Evolutionary conservation across 805 yeast species (phyloP).

Genomic region (Kazachstania martiniae): DNA sequence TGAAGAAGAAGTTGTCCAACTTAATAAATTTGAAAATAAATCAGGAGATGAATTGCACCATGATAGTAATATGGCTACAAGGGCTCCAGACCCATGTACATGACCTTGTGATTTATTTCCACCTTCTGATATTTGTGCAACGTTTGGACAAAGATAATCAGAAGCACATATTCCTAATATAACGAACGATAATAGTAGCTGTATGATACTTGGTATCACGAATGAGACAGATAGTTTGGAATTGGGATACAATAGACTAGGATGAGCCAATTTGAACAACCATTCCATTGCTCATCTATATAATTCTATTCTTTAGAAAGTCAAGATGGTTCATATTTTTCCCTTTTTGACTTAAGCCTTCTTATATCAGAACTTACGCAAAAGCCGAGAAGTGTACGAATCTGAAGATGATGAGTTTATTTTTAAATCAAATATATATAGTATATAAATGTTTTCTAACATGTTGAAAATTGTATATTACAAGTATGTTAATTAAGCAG

Average conservation of each 20-base stretch:
- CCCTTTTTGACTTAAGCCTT: no score
- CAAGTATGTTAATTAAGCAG: slow-evolving; percentile 12
- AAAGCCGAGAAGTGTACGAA: no score
- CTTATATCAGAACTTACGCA: no score
- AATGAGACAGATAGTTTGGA: slow-evolving; percentile 13
- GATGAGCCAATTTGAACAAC: slow-evolving; percentile 20
- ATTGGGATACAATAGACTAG: slow-evolving; percentile 15
- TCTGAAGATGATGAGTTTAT: no score
- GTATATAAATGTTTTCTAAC: no score
- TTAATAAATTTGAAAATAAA: slow-evolving; percentile 27
- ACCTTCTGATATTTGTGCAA: slow-evolving; percentile 22
- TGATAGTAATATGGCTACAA: slow-evolving; percentile 25
- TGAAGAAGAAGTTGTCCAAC: slow-evolving; percentile 22
- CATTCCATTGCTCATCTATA: slow-evolving; percentile 11
- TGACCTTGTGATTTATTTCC: neutral
- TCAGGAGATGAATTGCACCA: slow-evolving; percentile 32
- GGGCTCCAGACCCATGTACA: slow-evolving; percentile 9
- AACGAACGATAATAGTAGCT: slow-evolving; percentile 21
- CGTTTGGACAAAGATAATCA: slow-evolving; percentile 28
- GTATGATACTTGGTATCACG: slow-evolving; percentile 17
- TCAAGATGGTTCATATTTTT: no score
- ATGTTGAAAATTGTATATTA: no score
- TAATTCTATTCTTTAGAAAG: no score
- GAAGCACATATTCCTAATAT: slow-evolving; percentile 28
- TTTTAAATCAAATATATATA: no score